A percentile compares a stretch with the other conserved stretches of the same genome.
These are phyloP conservation scores for Melanogaster broomeanus DNA, from an alignment of 768 basidiomycete genomes.

Conservation along the genomic window DNA sequence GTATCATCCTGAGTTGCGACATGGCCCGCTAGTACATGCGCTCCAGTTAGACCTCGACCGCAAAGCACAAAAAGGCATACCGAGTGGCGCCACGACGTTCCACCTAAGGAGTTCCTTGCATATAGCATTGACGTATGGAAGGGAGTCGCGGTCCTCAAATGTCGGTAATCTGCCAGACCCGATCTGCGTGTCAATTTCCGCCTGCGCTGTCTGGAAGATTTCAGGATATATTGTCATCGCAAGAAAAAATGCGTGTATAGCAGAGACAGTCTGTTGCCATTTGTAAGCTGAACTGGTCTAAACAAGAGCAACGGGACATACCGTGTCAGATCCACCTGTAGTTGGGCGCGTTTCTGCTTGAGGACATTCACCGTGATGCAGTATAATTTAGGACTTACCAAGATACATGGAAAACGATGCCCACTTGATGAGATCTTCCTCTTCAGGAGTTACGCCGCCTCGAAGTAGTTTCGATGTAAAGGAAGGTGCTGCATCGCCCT, in stretches of 20 bases:
- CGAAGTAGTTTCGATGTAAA: slow-evolving; percentile 12
- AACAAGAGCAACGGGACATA: slow-evolving; percentile 22
- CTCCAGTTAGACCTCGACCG: neutral
- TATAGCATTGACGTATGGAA: slow-evolving; percentile 18
- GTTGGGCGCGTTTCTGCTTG: no score
- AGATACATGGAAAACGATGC: slow-evolving; percentile 13
- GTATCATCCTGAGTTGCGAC: slow-evolving; percentile 12
- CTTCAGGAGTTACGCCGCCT: slow-evolving; percentile 6
- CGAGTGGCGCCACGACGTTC: neutral
- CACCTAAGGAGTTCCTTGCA: slow-evolving; percentile 17
- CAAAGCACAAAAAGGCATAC: neutral
- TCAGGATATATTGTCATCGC: slow-evolving; percentile 14
- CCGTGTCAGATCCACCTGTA: slow-evolving; percentile 30
- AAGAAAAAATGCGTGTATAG: slow-evolving; percentile 17
- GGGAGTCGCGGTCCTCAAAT: slow-evolving; percentile 7
- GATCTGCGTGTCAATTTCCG: slow-evolving; percentile 12
- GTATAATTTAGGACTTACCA: no score
- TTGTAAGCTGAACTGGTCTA: no score
- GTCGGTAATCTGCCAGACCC: slow-evolving; percentile 13
- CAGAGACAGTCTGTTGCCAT: slow-evolving; percentile 14
- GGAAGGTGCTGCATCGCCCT: slow-evolving; percentile 8
- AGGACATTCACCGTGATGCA: no score
- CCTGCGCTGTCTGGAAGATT: slow-evolving; percentile 5
- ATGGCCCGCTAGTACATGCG: neutral
- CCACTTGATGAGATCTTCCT: slow-evolving; percentile 15